Conservation (phyloP, 768 basidiomycete species). For the Wakefieldia striispora region DNA sequence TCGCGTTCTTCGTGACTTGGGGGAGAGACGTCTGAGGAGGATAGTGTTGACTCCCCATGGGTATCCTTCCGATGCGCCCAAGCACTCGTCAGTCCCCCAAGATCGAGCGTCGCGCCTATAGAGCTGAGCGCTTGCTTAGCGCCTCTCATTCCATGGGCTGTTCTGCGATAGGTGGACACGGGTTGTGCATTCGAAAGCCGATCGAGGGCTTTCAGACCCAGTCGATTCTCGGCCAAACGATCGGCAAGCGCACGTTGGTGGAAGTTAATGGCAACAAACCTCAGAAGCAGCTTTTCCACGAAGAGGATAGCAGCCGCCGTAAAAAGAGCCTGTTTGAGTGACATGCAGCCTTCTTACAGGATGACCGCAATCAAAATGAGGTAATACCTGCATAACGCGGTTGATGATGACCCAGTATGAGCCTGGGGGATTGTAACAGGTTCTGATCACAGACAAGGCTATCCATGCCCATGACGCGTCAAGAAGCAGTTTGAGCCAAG, state of each 20-base stretch:
- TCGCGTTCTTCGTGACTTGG: conserved; percentile 12
- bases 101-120: conserved; percentile 37
- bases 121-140: conserved; percentile 41
- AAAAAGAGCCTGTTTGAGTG: conserved; percentile 41
- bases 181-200: conserved; percentile 66
- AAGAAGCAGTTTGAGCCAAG: conserved; percentile 69
- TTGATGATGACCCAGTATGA: conserved; percentile 68
- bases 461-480: conserved; percentile 76
- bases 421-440: conserved; percentile 57
- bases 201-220: conserved; percentile 70
- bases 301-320: conserved; percentile 43
- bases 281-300: conserved; percentile 60
- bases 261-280: conserved; percentile 78
- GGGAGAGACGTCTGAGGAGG: not conserved
- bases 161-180: conserved; percentile 33
- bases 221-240: conserved; percentile 64
- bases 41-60: conserved; percentile 4
- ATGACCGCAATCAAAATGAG: not conserved
- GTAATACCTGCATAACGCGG: conserved; percentile 63
- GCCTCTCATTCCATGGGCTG: conserved; percentile 43
- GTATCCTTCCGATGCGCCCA: conserved; percentile 17
- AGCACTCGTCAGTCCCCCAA: conserved; percentile 18
- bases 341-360: conserved; percentile 4
- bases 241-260: conserved; percentile 75
- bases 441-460: conserved; percentile 59